These are phyloP conservation scores for Prunus yedoensis DNA, from an alignment of 331 rosid genomes.

Conservation along the genomic window DNA sequence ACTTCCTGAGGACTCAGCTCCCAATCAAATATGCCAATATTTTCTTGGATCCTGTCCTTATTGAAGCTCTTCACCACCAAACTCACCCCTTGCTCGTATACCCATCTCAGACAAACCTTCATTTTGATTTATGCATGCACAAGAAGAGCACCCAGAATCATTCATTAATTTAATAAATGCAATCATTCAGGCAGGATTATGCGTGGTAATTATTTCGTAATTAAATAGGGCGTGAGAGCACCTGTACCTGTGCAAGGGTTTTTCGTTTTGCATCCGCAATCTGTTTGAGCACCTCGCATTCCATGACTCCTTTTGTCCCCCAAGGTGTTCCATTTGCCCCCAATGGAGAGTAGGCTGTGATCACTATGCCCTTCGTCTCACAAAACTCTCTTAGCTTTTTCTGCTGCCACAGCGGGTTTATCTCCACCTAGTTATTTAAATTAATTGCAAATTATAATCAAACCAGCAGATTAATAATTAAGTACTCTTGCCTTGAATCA, in stretches of 20 bases:
- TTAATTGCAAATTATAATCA: background rate
- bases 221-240: background rate
- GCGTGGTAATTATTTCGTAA: too few species aligned
- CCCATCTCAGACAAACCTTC: conserved; percentile 35
- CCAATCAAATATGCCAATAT: conserved; percentile 22
- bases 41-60: conserved; percentile 24
- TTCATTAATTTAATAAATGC: too few species aligned
- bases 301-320: conserved; percentile 25
- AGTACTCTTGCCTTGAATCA: too few species aligned
- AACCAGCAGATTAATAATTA: background rate
- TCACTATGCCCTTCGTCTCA: conserved; percentile 23
- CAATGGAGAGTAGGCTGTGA: conserved; percentile 39
- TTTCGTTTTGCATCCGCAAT: conserved; percentile 33
- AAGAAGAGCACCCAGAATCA: background rate
- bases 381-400: conserved; percentile 24
- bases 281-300: conserved; percentile 11
- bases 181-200: too few species aligned
- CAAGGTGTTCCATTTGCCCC: conserved; percentile 28
- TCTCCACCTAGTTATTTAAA: conserved; percentile 29
- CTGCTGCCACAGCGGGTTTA: conserved; percentile 43
- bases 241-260: conserved; percentile 25
- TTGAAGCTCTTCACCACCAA: too few species aligned
- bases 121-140: background rate
- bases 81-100: conserved; percentile 31
- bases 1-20: conserved; percentile 10